Base-by-base conservation (phyloP, 1,139 yeast genomes). In the Scheffersomyces illinoinensis region DNA sequence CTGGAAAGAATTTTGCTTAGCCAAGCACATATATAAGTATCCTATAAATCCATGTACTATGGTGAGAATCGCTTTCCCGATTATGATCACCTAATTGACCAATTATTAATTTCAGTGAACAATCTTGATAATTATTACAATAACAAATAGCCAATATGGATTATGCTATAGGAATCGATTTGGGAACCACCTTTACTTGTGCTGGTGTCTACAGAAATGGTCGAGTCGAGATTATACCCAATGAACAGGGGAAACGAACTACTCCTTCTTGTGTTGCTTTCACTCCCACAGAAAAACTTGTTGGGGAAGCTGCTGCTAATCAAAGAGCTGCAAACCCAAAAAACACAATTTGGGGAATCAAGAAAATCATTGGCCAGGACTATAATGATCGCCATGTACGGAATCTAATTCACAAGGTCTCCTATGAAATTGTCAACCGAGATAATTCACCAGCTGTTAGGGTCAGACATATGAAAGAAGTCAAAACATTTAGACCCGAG, bases 221-320 rank as follows among this genome's bases (percentile, higher is more conserved):
- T 65, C 88, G 91, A 71, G 97, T 93, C 60, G 97, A 91, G 78
- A 92, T 92, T 68, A 81, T 92, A 70, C 97, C 97, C 68, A 92
- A 92, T 74, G 97, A 92, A 75, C 97, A 92, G 82, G 97, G 97
- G 80, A 91, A 91, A 81, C 89, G 97, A 82, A 92, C 91, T 69
- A 92, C 97, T 56, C 97, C 97, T 50, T 90, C 96, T 1, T 91
- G 88, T 72, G 97, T 91, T 61, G 93, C 96, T 18, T 91, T 91
- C 76, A 89, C 91, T 54, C 89, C 85, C 55, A 91, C 88, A 54
- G 97, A 91, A 80, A 88, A 97, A 77, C 85, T 92, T 65, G 93
- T 92, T 65, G 97, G 97, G 73, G 97, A 92, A 72, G 95, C 97
- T 51, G 97, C 97, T 55, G 92, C 92, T 83, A 92, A 91, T 79